A percentile compares a stretch with the other conserved stretches of the same genome.
Conservation (phyloP, 768 basidiomycete genomes). For the Nidula microcarpa region DNA sequence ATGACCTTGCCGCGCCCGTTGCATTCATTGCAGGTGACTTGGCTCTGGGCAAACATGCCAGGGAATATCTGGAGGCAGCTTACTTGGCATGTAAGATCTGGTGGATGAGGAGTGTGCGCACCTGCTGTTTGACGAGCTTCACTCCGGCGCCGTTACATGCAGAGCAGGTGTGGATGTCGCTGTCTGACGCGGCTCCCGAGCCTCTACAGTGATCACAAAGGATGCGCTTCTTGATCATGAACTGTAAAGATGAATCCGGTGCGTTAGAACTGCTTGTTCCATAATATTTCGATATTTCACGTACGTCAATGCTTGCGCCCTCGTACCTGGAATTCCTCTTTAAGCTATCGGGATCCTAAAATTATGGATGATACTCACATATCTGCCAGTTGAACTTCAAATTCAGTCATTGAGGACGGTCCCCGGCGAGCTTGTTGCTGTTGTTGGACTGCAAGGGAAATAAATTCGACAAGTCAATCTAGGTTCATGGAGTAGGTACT, state of each 20-base stretch:
- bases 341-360: neutral
- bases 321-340: slow-evolving; percentile 53
- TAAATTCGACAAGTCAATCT: neutral
- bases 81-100: neutral
- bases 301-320: slow-evolving; percentile 81
- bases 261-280: neutral
- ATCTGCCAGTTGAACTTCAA: slow-evolving; percentile 85
- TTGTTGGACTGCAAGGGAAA: slow-evolving; percentile 33
- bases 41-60: slow-evolving; percentile 91
- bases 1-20: slow-evolving; percentile 81
- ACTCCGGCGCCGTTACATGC: slow-evolving; percentile 85
- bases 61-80: slow-evolving; percentile 70
- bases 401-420: slow-evolving; percentile 72
- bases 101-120: slow-evolving; percentile 6
- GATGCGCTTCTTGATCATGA: slow-evolving; percentile 87
- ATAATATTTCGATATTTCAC: slow-evolving; percentile 17
- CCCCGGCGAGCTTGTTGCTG: slow-evolving; percentile 72
- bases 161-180: slow-evolving; percentile 83
- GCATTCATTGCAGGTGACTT: slow-evolving; percentile 81
- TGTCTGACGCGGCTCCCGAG: slow-evolving; percentile 86
- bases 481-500: slow-evolving; percentile 20
- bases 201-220: slow-evolving; percentile 98
- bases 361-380: slow-evolving; percentile 44
- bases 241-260: slow-evolving; percentile 40
- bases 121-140: slow-evolving; percentile 82